These are phyloP conservation scores for Rhodotorula sp. DNA, from an alignment of 1,284 basidiomycete genomes.

Conservation along the genomic window DNA sequence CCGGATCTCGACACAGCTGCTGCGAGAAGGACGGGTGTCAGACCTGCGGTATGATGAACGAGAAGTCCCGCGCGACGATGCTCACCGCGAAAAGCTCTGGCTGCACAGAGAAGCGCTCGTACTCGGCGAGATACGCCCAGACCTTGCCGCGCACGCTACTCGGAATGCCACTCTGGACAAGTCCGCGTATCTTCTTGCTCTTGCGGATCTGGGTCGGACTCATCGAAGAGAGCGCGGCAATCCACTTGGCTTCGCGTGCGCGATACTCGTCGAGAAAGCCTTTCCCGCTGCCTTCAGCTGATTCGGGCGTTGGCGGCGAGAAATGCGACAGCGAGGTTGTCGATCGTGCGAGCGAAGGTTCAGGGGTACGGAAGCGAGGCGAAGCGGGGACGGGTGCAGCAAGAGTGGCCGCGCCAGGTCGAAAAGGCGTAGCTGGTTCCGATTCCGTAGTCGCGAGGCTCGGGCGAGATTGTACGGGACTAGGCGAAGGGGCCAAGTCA, in stretches of 20 bases:
- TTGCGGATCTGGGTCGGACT: conserved; percentile 63
- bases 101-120: conserved; percentile 52
- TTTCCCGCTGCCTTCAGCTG: conserved; percentile 9
- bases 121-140: conserved; percentile 76
- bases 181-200: conserved; percentile 77
- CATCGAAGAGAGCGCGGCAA: conserved; percentile 39
- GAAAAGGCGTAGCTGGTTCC: not conserved
- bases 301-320: conserved; percentile 23
- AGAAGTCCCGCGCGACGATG: too few species aligned
- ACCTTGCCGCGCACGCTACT: conserved; percentile 77
- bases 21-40: not conserved
- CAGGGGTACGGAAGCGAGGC: not conserved
- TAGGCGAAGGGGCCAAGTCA: not conserved
- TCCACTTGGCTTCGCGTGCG: conserved; percentile 42
- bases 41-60: too few species aligned
- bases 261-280: conserved; percentile 36
- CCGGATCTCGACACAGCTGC: conserved; percentile 4
- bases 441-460: not conserved
- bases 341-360: not conserved
- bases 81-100: too few species aligned
- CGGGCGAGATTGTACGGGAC: not conserved
- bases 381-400: conserved; percentile 3
- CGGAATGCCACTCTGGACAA: conserved; percentile 76
- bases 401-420: not conserved
- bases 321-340: conserved; percentile 17